Evolutionary conservation across 2,329 filamentous ascomycete species (phyloP), one percentile per base, ranked within the genome.

Genomic region (Fonsecaea pedrosoi): DNA sequence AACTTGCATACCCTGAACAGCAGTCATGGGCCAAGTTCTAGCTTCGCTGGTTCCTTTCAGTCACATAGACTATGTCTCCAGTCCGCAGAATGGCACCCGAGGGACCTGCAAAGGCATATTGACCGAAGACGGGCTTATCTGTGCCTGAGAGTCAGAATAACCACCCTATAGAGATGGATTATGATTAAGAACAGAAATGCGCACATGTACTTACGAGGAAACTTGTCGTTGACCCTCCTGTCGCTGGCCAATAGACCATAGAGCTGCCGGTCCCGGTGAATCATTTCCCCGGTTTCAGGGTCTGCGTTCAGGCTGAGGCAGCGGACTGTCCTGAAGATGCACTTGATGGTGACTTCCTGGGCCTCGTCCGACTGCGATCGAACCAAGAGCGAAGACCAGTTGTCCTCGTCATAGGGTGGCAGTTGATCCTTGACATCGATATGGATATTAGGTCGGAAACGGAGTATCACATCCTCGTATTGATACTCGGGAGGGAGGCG

Each of bases 51-150:
- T 56, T 64, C 53, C 70, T 60, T 63, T 72, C 70, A 18, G 67
- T 70, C 13, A 72, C 67, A 55, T 69, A 65, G 48, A 72, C 67
- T 35, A 65, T 65, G 50, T 72, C 70, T 32, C 70, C 70, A 40
- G 65, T 71, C 3, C 70, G 69, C 25, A 72, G 38, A 37, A 72
- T 67, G 35, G 70, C 70, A 54, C 70, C 70, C 2, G 70, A 70
- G n/a, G 70, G 70, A 2, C 70, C 70, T 5, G 69, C 70, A 38
- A 72, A 72, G 32, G 66, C 70, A 54, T 72, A 72, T 54, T 72
- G 70, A n/a, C 70, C 70, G 45, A 72, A 72, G 13, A 72, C 70
- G 21, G 70, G 70, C 48, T 72, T 72, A 42, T 72, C 67, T 70
- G 48, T 54, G 32, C 9, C 25, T 32, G 37, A n/a, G n/a, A 13